Base-by-base conservation (phyloP, 192 early-diverging fungal genomes). In the Coemansia sp. region DNA sequence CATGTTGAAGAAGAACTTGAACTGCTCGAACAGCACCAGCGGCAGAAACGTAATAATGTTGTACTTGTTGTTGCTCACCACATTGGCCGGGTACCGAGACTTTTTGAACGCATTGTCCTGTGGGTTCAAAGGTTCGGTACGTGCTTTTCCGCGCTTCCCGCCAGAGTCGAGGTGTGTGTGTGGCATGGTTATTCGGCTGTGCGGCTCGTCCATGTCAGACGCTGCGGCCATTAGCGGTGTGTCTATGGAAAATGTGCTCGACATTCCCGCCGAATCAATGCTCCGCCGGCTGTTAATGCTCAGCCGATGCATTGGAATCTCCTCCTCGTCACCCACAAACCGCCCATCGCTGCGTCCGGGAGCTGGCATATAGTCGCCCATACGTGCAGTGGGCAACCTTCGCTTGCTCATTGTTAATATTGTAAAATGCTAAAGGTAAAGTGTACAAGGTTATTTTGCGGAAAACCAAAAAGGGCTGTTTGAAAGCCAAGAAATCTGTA, bases 1-100 rank as follows among this genome's bases (percentile, higher is more conserved):
- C 56, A 96, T 61, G 74, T 98, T 96, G 82, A 96, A 94, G 66
- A 98, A 95, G 62, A 93, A 90, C 72, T 91, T 92, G 84, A 98
- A 98, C 90, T 93, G 90, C 74, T 93, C 88, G 43, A 97, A 91
- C 48, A 94, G 83, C 11, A 94, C 90, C 29, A 90, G 62, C 14
- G 92, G 92, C 38, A 94, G 59, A 57, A 94, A 94, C 13, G 86
- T 92, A 24, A 92, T 65, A 9, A 91, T 57, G 69, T 85, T 92
- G 77, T 94, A 94, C 73, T 91, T 92, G 71, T 95, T 93, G 78
- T 96, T 96, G 50, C 86, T 79, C 10, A 95, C 85, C 32, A 92
- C 84, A 76, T 98, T 98, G 3, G 87, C 86, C 19, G 91, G 71
- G 68, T 81, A 91, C 66, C 83, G 82, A 47, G 64, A 38, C 52